These are phyloP conservation scores for Amesomyces nigricolor DNA, from an alignment of 2,329 filamentous ascomycete genomes.

Conservation along the genomic window DNA sequence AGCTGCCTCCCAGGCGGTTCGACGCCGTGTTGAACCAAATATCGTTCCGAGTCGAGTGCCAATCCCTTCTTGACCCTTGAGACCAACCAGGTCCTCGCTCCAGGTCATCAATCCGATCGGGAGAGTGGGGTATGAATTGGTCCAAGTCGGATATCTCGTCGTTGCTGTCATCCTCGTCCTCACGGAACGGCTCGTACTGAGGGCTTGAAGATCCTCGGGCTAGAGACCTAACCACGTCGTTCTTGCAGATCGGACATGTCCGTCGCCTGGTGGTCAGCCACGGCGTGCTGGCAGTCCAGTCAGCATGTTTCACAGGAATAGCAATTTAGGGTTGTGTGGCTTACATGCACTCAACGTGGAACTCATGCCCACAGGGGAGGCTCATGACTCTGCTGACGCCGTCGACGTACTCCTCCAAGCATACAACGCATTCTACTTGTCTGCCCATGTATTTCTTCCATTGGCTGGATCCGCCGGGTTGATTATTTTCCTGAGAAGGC, in stretches of 20 bases:
- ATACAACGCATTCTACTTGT: conserved; percentile 89
- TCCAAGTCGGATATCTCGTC: conserved; percentile 20
- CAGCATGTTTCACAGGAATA: background rate
- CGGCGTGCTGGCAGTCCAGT: conserved; percentile 62
- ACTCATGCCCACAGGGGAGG: conserved; percentile 93
- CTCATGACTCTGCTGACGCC: conserved; percentile 95
- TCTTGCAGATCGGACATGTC: conserved; percentile 98
- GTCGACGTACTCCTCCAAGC: conserved; percentile 91
- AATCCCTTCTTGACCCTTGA: conserved; percentile 3
- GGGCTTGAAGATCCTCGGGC: conserved; percentile 48
- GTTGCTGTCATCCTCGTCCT: conserved; percentile 46
- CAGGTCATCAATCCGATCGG: conserved; percentile 9
- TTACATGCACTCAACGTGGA: conserved; percentile 98
- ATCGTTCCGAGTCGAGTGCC: conserved; percentile 7
- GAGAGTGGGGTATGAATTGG: background rate
- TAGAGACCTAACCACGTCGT: conserved; percentile 77
- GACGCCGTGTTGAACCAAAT: conserved; percentile 12
- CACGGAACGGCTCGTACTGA: conserved; percentile 50
- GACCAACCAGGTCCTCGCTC: conserved; percentile 12
- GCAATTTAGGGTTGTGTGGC: conserved; percentile 35
- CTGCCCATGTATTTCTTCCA: conserved; percentile 63
- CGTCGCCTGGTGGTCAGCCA: conserved; percentile 93
- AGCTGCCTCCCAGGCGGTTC: conserved; percentile 10
- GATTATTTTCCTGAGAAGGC: conserved; percentile 44
- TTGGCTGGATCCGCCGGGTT: conserved; percentile 42